A percentile compares a stretch with the other conserved stretches of the same genome.
Evolutionary conservation across 169 alveolate species (phyloP).

Genomic region (Plasmodium relictum): DNA sequence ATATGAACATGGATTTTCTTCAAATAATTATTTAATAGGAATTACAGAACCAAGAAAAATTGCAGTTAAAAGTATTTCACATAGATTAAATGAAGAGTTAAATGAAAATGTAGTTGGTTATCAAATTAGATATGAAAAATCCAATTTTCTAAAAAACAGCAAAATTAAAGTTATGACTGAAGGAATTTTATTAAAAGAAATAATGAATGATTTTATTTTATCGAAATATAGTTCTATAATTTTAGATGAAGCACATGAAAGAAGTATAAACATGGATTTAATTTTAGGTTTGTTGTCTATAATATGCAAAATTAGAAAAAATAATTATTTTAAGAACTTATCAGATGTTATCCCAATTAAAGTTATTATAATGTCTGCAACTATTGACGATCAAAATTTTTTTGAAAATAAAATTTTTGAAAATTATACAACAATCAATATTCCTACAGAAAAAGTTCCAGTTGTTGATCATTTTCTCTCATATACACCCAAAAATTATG

Average conservation of each 20-base stretch:
- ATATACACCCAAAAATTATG: slow-evolving; percentile 77
- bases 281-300: slow-evolving; percentile 97
- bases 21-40: slow-evolving; percentile 86
- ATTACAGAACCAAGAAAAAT: slow-evolving; percentile 98
- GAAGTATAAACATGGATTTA: slow-evolving; percentile 98
- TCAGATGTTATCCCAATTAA: slow-evolving; percentile 88
- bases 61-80: slow-evolving; percentile 87
- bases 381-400: slow-evolving; percentile 87
- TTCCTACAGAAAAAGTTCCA: slow-evolving; percentile 80
- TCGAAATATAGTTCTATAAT: slow-evolving; percentile 96
- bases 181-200: slow-evolving; percentile 98
- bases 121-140: slow-evolving; percentile 91
- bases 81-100: slow-evolving; percentile 85
- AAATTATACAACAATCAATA: slow-evolving; percentile 77
- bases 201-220: slow-evolving; percentile 91
- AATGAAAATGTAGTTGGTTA: slow-evolving; percentile 81
- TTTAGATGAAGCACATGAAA: slow-evolving; percentile 99
- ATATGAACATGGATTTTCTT: slow-evolving; percentile 94
- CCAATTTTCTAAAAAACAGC: slow-evolving; percentile 84
- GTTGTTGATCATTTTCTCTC: slow-evolving; percentile 81
- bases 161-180: slow-evolving; percentile 98
- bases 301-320: slow-evolving; percentile 91
- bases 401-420: slow-evolving; percentile 79
- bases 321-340: slow-evolving; percentile 74
- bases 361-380: slow-evolving; percentile 99